Conservation (phyloP, 306 rosid species). For the Coriaria nepalensis region DNA sequence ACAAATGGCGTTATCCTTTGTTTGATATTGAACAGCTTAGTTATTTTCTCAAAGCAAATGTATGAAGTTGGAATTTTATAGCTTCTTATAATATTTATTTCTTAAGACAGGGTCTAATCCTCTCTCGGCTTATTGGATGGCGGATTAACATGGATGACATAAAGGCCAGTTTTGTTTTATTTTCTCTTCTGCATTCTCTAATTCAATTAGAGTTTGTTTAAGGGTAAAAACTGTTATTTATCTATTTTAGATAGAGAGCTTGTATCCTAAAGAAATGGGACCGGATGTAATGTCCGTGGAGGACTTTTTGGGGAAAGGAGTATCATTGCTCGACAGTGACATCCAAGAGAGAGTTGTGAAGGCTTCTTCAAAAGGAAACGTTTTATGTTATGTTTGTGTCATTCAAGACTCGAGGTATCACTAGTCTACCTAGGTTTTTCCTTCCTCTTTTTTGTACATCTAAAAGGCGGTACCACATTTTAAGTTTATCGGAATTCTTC, state of each 20-base stretch:
- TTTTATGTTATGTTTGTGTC: constrained; percentile 73
- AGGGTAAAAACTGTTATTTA: too few species aligned
- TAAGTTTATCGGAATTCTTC: too few species aligned
- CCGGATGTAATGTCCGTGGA: constrained; percentile 52
- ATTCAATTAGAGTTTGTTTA: too few species aligned
- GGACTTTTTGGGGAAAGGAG: constrained; percentile 51
- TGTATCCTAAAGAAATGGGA: constrained; percentile 87
- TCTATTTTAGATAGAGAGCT: constrained; percentile 78
- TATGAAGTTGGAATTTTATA: too few species aligned
- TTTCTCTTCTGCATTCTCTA: constrained; percentile 6
- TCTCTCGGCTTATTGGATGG: constrained; percentile 74
- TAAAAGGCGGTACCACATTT: too few species aligned
- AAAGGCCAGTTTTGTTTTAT: constrained; percentile 44
- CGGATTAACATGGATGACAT: constrained; percentile 47
- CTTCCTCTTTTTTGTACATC: too few species aligned
- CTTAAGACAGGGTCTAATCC: constrained; percentile 71
- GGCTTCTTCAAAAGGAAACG: constrained; percentile 71
- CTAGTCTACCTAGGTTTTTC: constrained; percentile 4
- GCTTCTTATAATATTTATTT: constrained; percentile 6
- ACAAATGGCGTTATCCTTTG: too few species aligned
- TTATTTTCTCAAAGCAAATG: too few species aligned
- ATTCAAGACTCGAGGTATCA: constrained; percentile 54
- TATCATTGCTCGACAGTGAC: constrained; percentile 40
- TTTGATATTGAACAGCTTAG: too few species aligned
- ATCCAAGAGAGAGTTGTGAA: constrained; percentile 67